phyloP scores from a whole-genome alignment of 495 filamentous ascomycete species.

The Aspergillus olivimuriae region DNA sequence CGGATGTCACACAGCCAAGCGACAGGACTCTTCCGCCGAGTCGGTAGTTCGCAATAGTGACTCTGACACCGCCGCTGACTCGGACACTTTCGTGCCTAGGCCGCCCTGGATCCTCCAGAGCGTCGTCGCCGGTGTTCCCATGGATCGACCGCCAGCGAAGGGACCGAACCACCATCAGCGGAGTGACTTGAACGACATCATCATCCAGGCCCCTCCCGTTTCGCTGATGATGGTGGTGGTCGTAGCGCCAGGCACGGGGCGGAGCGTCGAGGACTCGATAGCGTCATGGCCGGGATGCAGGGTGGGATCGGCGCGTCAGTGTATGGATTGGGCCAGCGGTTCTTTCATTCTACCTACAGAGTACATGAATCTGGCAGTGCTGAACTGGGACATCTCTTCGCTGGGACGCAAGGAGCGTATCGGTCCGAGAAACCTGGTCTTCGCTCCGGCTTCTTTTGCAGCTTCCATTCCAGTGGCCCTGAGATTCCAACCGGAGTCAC shows the following conservation, averaged over 20 bases:
- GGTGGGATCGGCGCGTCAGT: background rate
- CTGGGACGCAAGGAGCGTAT: slow-evolving; percentile 4
- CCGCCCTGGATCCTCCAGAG: too few species aligned
- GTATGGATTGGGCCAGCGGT: background rate
- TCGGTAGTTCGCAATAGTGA: slow-evolving; percentile 6
- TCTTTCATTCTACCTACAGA: background rate
- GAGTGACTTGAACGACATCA: background rate
- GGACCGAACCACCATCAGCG: too few species aligned
- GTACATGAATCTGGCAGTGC: background rate
- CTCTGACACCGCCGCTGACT: too few species aligned
- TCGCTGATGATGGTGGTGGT: too few species aligned
- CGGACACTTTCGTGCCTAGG: too few species aligned
- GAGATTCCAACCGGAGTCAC: background rate
- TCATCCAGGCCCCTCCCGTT: background rate
- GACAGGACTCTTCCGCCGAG: slow-evolving; percentile 8
- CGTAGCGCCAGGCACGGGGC: background rate
- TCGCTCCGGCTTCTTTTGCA: slow-evolving; percentile 7
- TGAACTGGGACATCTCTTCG: too few species aligned
- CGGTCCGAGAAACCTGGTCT: slow-evolving; percentile 3
- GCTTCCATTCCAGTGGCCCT: slow-evolving; percentile 1
- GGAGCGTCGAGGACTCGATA: slow-evolving; percentile 6
- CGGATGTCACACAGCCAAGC: slow-evolving; percentile 11
- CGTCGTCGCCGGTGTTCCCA: too few species aligned
- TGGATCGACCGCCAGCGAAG: too few species aligned
- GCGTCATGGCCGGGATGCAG: slow-evolving; percentile 15